These are phyloP conservation scores for Argentina anserina DNA, from an alignment of 306 rosid genomes.

Conservation along the genomic window DNA sequence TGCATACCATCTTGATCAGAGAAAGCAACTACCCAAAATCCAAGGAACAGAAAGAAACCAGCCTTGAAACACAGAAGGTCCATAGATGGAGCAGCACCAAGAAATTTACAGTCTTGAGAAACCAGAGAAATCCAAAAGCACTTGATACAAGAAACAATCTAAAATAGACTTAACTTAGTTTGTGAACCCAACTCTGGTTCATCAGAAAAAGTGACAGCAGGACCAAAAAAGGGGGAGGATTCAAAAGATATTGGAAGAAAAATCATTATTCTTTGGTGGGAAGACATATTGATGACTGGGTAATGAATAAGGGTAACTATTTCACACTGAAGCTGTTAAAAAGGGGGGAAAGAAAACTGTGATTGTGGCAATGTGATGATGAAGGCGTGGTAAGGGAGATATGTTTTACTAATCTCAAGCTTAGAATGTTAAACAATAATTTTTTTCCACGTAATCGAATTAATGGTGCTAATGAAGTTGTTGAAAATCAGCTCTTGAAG, in stretches of 20 bases:
- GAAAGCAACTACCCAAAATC: constrained; percentile 44
- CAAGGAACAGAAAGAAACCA: constrained; percentile 44
- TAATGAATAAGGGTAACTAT: constrained; percentile 18
- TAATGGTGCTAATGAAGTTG: neutral
- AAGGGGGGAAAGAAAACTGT: constrained; percentile 20
- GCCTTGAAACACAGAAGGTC: constrained; percentile 33
- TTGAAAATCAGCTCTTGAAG: constrained; percentile 8
- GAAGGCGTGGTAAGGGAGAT: constrained; percentile 26
- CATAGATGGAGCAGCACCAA: constrained; percentile 29
- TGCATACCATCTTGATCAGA: constrained; percentile 67
- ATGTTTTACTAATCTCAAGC: neutral
- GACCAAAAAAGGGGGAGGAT: constrained; percentile 16
- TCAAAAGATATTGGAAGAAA: constrained; percentile 28
- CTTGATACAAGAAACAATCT: neutral
- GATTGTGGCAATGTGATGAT: constrained; percentile 36
- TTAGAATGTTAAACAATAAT: neutral
- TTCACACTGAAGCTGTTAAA: constrained; percentile 15
- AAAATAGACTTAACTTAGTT: constrained; percentile 2
- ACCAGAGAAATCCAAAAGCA: constrained; percentile 29
- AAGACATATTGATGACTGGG: constrained; percentile 29
- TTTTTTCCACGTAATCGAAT: too few species aligned
- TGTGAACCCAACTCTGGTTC: constrained; percentile 15
- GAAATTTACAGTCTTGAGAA: neutral
- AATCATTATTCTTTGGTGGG: constrained; percentile 39
- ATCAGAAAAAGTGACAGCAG: constrained; percentile 10